Conservation (phyloP, 208 protist species). For the Crithidia bombi region DNA sequence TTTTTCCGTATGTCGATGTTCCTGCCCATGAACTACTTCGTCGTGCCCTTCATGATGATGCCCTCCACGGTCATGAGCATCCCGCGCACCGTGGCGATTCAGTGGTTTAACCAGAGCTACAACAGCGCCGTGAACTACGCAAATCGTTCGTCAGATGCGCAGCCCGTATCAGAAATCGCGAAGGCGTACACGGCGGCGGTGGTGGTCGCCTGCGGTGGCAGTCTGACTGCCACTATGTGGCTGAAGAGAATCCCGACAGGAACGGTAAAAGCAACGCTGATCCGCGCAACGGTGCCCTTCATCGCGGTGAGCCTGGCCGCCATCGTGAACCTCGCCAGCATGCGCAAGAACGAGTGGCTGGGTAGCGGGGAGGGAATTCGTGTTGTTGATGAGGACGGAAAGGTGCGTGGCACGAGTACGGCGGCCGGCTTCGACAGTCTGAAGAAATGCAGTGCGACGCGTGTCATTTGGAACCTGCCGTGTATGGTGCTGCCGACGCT, state of each 20-base stretch:
- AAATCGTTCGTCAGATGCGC: conserved; percentile 92
- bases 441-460: conserved; percentile 77
- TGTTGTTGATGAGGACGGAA: conserved; percentile 88
- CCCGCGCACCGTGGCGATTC: conserved; percentile 80
- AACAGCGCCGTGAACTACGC: conserved; percentile 95
- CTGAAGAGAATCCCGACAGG: conserved; percentile 60
- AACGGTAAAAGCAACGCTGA: conserved; percentile 57
- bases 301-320: conserved; percentile 78
- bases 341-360: conserved; percentile 92
- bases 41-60: conserved; percentile 91
- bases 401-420: conserved; percentile 66
- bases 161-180: conserved; percentile 71
- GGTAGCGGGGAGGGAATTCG: conserved; percentile 71
- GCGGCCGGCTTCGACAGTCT: conserved; percentile 83
- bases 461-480: conserved; percentile 82
- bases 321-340: conserved; percentile 88
- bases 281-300: conserved; percentile 87
- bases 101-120: conserved; percentile 95
- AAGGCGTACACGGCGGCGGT: conserved; percentile 87
- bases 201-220: conserved; percentile 64
- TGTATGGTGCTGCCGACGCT: conserved; percentile 90
- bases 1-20: conserved; percentile 93
- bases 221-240: conserved; percentile 65
- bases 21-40: conserved; percentile 91
- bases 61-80: conserved; percentile 73